phyloP scores from a whole-genome alignment of 768 basidiomycete genomes.

The Kwoniella mangroviensis region DNA sequence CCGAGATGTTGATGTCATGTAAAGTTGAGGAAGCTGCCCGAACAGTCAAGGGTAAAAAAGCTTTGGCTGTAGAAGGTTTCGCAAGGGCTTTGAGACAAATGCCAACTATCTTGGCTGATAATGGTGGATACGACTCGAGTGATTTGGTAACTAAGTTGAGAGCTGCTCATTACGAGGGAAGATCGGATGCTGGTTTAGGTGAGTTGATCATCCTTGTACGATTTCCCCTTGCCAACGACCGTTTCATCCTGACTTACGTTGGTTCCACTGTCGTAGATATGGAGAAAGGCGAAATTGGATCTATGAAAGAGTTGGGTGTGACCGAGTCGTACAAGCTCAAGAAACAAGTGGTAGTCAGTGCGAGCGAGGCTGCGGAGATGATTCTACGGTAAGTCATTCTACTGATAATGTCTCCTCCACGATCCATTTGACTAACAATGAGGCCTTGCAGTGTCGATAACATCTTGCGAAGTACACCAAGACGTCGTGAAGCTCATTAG shows the following conservation, averaged over 20 bases:
- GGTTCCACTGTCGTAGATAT: constrained; percentile 67
- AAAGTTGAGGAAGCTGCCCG: constrained; percentile 87
- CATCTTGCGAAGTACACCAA: constrained; percentile 81
- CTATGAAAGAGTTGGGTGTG: constrained; percentile 84
- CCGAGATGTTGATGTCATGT: constrained; percentile 97
- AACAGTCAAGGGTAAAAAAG: constrained; percentile 89
- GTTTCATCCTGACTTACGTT: background rate
- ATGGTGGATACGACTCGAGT: constrained; percentile 96
- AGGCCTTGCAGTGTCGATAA: constrained; percentile 76
- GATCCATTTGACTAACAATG: background rate
- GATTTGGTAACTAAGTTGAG: constrained; percentile 87
- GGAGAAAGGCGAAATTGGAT: constrained; percentile 80
- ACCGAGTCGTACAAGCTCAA: constrained; percentile 99
- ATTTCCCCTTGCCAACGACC: background rate
- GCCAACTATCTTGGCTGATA: constrained; percentile 94
- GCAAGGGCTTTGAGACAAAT: constrained; percentile 84
- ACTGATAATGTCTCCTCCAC: background rate
- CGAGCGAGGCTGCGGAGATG: constrained; percentile 97
- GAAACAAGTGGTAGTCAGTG: constrained; percentile 89
- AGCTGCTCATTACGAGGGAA: constrained; percentile 92
- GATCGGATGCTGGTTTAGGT: constrained; percentile 85
- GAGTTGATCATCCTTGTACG: constrained; percentile 47
- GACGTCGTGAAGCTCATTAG: constrained; percentile 69
- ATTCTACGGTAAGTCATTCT: constrained; percentile 73
- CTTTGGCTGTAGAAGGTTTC: constrained; percentile 92